Conservation (phyloP, 2,329 filamentous ascomycete species). For the Colletotrichum sp. region DNA sequence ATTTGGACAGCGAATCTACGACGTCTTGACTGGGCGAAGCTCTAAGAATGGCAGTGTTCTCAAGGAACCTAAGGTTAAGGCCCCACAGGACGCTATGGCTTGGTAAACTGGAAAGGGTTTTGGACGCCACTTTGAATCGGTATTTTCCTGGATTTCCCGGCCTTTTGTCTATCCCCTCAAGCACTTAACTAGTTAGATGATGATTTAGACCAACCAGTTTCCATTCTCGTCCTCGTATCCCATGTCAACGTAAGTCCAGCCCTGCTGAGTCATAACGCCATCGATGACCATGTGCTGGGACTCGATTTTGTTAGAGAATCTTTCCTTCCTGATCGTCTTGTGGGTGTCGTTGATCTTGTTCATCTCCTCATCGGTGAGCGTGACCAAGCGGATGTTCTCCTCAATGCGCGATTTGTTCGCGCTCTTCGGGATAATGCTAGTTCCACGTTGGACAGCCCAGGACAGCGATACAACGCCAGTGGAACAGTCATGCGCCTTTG, state of each 20-base stretch:
- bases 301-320: conserved; percentile 25
- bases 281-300: conserved; percentile 22
- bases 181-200: background rate
- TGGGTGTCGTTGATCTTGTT: conserved; percentile 27
- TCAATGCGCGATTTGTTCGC: conserved; percentile 23
- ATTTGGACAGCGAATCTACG: conserved; percentile 34
- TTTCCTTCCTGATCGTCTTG: conserved; percentile 24
- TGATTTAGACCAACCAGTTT: conserved; percentile 25
- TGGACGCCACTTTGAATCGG: background rate
- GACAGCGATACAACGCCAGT: conserved; percentile 29
- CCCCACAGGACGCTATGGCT: background rate
- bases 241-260: conserved; percentile 29
- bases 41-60: background rate
- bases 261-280: conserved; percentile 24
- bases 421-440: conserved; percentile 30
- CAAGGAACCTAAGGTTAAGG: background rate
- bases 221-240: conserved; percentile 33
- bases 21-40: background rate
- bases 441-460: conserved; percentile 30
- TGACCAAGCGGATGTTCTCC: conserved; percentile 29
- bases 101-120: background rate
- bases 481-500: conserved; percentile 26
- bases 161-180: background rate
- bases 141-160: background rate
- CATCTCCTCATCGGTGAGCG: conserved; percentile 30